These are phyloP conservation scores for Emericellopsis terricola DNA, from an alignment of 495 filamentous ascomycete genomes.

Conservation along the genomic window DNA sequence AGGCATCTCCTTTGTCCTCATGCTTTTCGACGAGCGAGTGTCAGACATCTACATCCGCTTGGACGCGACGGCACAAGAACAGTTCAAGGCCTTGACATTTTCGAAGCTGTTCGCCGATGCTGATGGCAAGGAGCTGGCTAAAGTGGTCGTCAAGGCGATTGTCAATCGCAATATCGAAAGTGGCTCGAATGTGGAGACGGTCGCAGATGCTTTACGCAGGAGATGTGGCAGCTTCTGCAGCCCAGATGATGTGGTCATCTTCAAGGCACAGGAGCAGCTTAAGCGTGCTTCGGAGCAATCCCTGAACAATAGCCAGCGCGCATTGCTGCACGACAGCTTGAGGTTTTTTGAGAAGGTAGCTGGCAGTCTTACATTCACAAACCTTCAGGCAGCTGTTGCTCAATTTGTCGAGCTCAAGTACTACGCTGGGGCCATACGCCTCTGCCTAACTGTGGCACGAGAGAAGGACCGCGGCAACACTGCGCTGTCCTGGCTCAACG, in stretches of 20 bases:
- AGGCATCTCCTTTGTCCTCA: slow-evolving; percentile 85
- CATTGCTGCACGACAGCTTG: slow-evolving; percentile 73
- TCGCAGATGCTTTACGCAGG: slow-evolving; percentile 78
- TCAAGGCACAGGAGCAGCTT: slow-evolving; percentile 90
- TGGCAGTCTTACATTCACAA: slow-evolving; percentile 57
- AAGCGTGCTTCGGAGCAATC: slow-evolving; percentile 69
- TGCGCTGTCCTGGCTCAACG: slow-evolving; percentile 50
- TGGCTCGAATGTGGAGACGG: slow-evolving; percentile 90
- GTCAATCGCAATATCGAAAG: slow-evolving; percentile 93
- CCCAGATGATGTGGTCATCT: slow-evolving; percentile 87
- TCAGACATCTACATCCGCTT: slow-evolving; percentile 74
- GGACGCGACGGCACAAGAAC: slow-evolving; percentile 44
- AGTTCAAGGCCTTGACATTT: slow-evolving; percentile 61
- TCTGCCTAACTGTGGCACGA: slow-evolving; percentile 63
- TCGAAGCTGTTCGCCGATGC: slow-evolving; percentile 65
- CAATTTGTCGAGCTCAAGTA: slow-evolving; percentile 69
- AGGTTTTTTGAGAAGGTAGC: slow-evolving; percentile 79
- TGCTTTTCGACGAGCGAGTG: slow-evolving; percentile 81
- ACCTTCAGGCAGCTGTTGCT: slow-evolving; percentile 56
- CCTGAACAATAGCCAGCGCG: slow-evolving; percentile 58
- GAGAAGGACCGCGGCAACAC: slow-evolving; percentile 71
- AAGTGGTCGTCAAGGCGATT: slow-evolving; percentile 91
- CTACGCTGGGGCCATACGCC: slow-evolving; percentile 86
- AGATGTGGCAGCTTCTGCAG: slow-evolving; percentile 94
- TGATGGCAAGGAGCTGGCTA: slow-evolving; percentile 77